Evolutionary conservation across 2,329 filamentous ascomycete genomes (phyloP).

Genomic region (Sordariomycetes sp.): DNA sequence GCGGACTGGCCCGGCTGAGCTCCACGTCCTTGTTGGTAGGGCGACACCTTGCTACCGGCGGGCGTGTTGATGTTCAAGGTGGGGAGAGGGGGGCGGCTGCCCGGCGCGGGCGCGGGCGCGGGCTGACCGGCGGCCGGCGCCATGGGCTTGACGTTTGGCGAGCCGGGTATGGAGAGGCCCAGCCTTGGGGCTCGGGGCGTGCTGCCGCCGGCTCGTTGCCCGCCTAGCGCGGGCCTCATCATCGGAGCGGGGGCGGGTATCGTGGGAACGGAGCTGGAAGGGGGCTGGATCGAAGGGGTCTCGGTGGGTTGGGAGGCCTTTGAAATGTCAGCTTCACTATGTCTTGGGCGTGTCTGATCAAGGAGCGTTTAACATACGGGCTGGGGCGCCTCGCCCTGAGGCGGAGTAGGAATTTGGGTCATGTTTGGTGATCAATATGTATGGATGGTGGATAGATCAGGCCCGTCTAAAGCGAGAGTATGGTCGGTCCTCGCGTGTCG

Average conservation of each 20-base stretch:
- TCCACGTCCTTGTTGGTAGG: slow-evolving; percentile 36
- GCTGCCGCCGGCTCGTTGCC: slow-evolving; percentile 49
- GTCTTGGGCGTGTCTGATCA: neutral
- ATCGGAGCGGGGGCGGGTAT: slow-evolving; percentile 73
- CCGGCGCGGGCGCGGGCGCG: slow-evolving; percentile 9
- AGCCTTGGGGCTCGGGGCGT: slow-evolving; percentile 59
- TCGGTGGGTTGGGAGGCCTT: slow-evolving; percentile 14
- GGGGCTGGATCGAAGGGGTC: slow-evolving; percentile 14
- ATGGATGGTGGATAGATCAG: neutral
- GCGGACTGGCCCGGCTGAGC: slow-evolving; percentile 52
- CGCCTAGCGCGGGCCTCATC: slow-evolving; percentile 72
- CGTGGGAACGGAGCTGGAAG: slow-evolving; percentile 29
- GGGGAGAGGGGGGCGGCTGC: slow-evolving; percentile 49
- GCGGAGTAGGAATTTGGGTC: slow-evolving; percentile 1
- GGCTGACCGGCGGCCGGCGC: slow-evolving; percentile 10
- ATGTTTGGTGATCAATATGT: neutral
- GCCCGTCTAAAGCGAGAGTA: neutral
- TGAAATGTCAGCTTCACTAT: slow-evolving; percentile 4
- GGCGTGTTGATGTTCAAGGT: slow-evolving; percentile 78
- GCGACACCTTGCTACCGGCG: slow-evolving; percentile 66
- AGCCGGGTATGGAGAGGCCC: slow-evolving; percentile 82
- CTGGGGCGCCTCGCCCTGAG: slow-evolving; percentile 5
- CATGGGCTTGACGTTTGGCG: slow-evolving; percentile 71
- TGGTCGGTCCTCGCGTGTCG: neutral
- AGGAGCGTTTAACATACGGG: slow-evolving; percentile 3